Percentiles rank a stretch among this genome's conserved stretches.
These are phyloP conservation scores for Celoporthe dispersa DNA, from an alignment of 2,329 filamentous ascomycete genomes.

Conservation along the genomic window DNA sequence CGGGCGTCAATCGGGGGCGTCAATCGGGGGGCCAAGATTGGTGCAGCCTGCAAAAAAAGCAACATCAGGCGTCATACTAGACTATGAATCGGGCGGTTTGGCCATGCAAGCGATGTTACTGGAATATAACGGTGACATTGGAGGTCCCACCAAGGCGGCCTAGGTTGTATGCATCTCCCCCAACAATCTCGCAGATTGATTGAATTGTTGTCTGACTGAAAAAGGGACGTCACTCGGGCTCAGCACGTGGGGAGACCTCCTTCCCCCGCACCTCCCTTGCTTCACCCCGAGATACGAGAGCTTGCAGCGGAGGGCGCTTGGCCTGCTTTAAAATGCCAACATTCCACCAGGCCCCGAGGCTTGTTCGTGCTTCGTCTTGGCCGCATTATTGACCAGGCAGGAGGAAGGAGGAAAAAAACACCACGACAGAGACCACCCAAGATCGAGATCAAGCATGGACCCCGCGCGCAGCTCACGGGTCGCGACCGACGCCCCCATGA, in stretches of 20 bases:
- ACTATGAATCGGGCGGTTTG: background rate
- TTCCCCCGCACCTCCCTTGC: background rate
- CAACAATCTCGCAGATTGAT: background rate
- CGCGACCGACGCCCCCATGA: background rate
- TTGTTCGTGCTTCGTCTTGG: background rate
- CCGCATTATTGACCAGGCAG: background rate
- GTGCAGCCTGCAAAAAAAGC: background rate
- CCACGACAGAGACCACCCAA: background rate
- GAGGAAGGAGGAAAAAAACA: background rate
- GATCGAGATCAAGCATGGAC: background rate
- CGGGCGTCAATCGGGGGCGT: background rate
- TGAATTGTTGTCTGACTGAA: background rate
- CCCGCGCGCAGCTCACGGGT: background rate
- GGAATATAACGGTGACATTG: background rate
- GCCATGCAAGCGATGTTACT: background rate
- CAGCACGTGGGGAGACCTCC: background rate
- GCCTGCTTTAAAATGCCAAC: background rate
- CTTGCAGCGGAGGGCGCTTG: background rate
- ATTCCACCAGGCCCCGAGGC: background rate
- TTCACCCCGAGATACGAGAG: background rate
- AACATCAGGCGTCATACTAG: background rate
- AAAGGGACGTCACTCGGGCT: background rate
- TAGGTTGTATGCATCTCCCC: background rate
- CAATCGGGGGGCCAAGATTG: background rate
- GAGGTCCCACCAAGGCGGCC: background rate